Conservation (phyloP, 805 yeast genomes). For the Metschnikowia proteae region DNA sequence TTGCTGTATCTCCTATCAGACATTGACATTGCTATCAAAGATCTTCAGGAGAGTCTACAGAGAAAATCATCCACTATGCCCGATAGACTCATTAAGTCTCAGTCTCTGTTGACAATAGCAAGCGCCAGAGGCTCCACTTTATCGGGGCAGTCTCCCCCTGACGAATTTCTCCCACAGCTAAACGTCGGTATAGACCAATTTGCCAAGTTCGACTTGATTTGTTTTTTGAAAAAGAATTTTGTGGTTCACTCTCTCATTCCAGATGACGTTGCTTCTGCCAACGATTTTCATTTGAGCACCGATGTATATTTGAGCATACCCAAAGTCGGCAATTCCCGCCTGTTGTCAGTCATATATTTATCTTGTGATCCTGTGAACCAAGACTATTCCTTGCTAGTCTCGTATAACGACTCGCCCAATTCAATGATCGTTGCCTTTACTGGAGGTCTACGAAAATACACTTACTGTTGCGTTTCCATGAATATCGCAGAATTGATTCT, state of each 20-base stretch:
- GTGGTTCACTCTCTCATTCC: constrained; percentile 30
- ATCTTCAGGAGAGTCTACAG: constrained; percentile 13
- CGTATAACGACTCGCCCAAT: constrained; percentile 22
- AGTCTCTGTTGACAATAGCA: constrained; percentile 11
- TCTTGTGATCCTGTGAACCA: constrained; percentile 15
- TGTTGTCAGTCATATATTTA: constrained; percentile 25
- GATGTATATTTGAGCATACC: constrained; percentile 33
- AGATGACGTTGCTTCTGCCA: constrained; percentile 29
- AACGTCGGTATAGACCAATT: constrained; percentile 13
- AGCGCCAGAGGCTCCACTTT: constrained; percentile 6
- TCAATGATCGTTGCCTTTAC: constrained; percentile 35
- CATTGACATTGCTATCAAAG: constrained; percentile 14
- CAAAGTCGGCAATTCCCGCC: constrained; percentile 14
- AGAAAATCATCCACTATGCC: constrained; percentile 2
- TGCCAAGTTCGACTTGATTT: constrained; percentile 31
- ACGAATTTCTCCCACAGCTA: constrained; percentile 11
- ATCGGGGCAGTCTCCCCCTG: constrained; percentile 10
- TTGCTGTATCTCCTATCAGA: constrained; percentile 13
- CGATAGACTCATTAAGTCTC: constrained; percentile 4
- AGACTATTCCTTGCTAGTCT: constrained; percentile 31
- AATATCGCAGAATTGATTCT: constrained; percentile 12
- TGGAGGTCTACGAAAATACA: constrained; percentile 40
- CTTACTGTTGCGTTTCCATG: constrained; percentile 39
- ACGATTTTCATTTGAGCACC: constrained; percentile 33
- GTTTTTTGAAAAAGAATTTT: constrained; percentile 37